Evolutionary conservation across 164 flowering plant genomes (phyloP), one percentile per base, ranked within the genome.

Genomic region (Aristolochia fimbriata): DNA sequence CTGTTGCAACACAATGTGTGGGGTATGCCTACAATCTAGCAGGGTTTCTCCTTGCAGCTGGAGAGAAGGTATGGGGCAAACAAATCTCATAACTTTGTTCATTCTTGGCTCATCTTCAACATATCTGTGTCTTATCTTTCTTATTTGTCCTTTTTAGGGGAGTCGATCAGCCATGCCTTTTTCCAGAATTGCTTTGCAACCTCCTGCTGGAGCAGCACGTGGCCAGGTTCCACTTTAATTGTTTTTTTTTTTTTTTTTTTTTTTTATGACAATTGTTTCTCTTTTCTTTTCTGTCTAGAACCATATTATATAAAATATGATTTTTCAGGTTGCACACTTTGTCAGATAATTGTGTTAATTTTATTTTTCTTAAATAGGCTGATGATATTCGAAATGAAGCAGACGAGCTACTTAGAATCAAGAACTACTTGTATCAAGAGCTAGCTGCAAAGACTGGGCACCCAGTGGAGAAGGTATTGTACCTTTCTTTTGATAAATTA

Each of bases 141-240:
- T 68, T 56, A 52, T 45, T n/a, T 70, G 9, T 27, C 41, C 63
- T 37, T 19, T 66, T 3, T 70, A 90, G 99, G 97, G 96, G 60
- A 63, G 69, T 55, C 96, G 97, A 1, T 63, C 59, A 68, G 87
- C 83, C 62, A 86, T 86, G 89, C 96, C 96, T 48, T 78, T 77
- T 57, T 76, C 96, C 61, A 81, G 83, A 69, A 71, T 93, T 59
- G 80, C 80, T 15, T 64, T 93, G 53, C 78, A 79, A 68, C 70
- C 97, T 64, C 96, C 96, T 51, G 96, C 86, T 51, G 93, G 91
- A 21, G 76, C 90, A 63, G 96, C 96, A 69, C 91, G 87, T 75
- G 99, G 99, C 61, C 94, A 81, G 97, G 98, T 90, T 19, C 14
- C 7, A 24, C 31, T 33, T 19, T 7, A 31, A 24, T 31, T 6